phyloP scores from a whole-genome alignment of 2,329 filamentous ascomycete species.

The Thelonectria olida region DNA sequence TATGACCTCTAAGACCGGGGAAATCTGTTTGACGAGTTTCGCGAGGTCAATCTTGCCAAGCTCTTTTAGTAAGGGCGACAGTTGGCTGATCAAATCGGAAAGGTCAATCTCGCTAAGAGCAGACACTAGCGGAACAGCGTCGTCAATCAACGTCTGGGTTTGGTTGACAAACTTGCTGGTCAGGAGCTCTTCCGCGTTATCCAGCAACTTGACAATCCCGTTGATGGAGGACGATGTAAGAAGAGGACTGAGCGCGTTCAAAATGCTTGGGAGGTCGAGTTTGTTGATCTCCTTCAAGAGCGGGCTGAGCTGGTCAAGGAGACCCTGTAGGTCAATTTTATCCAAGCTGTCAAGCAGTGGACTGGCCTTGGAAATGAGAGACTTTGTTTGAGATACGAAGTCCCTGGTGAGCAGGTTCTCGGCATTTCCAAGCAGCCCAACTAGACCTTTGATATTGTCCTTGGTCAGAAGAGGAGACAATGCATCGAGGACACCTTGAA shows the following conservation, averaged over 20 bases:
- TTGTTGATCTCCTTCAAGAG: conserved; percentile 44
- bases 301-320: conserved; percentile 47
- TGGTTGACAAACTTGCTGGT: conserved; percentile 41
- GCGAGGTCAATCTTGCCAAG: conserved; percentile 43
- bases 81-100: conserved; percentile 36
- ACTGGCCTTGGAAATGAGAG: conserved; percentile 38
- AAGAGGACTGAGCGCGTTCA: conserved; percentile 39
- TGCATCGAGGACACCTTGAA: conserved; percentile 40
- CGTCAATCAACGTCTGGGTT: conserved; percentile 40
- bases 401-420: conserved; percentile 40
- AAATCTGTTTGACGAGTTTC: conserved; percentile 40
- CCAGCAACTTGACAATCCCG: conserved; percentile 44
- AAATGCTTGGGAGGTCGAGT: conserved; percentile 43
- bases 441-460: conserved; percentile 42
- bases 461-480: conserved; percentile 43
- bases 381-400: conserved; percentile 40
- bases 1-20: conserved; percentile 43
- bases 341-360: conserved; percentile 46
- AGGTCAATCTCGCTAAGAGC: conserved; percentile 35
- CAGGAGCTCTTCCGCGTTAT: conserved; percentile 42
- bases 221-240: conserved; percentile 41
- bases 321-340: conserved; percentile 44
- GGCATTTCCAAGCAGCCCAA: conserved; percentile 47
- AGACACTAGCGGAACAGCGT: conserved; percentile 39
- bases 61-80: conserved; percentile 43